Evolutionary conservation across 1,284 basidiomycete genomes (phyloP), one percentile per base, ranked within the genome.

Genomic region (Irpex lacteus): DNA sequence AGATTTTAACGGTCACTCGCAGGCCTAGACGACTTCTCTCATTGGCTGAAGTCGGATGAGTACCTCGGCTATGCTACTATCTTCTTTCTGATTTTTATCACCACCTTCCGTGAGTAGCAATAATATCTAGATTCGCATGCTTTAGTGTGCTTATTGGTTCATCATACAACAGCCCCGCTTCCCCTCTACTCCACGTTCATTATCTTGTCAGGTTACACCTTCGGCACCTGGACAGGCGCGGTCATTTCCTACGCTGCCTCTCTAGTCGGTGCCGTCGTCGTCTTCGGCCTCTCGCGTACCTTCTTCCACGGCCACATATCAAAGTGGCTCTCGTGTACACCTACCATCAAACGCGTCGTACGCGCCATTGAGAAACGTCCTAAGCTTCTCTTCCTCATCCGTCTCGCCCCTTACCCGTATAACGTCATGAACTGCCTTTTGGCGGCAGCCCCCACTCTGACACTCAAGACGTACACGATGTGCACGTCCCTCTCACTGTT

Each of bases 401-500:
- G 93, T 61, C 82, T 95, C 59, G 93, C 91, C 18, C 91, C 91
- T 4, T 92, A 92, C 72, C 91, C 90, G 0, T 92, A 91, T 80
- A 95, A 95, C 76, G 89, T 95, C 71, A 92, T 95, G 88, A 95
- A 95, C 78, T 92, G 90, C 70, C 84, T 95, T 53, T 84, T 95
- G 40, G 93, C 93, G 2, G 91, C 91, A n/a, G 88, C 91, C 11
- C 88, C 89, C n/a, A 87, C 88, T n/a, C 84, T 95, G 68, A 89
- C 87, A 8, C 80, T 95, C 69, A 82, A 82, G 67, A 94, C 92
- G 8, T 95, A 94, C 77, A 85, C 87, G 34, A 72, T 84, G 57
- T 94, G 92, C 78, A 95, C 93, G 6, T 92, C 88, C 4, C 82
- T 94, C 37, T 92, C 90, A 44, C 82, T 95, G 61, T 87, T 92